These are phyloP conservation scores for Sugiyamaella neomexicana DNA, from an alignment of 1,139 yeast genomes.

Conservation along the genomic window DNA sequence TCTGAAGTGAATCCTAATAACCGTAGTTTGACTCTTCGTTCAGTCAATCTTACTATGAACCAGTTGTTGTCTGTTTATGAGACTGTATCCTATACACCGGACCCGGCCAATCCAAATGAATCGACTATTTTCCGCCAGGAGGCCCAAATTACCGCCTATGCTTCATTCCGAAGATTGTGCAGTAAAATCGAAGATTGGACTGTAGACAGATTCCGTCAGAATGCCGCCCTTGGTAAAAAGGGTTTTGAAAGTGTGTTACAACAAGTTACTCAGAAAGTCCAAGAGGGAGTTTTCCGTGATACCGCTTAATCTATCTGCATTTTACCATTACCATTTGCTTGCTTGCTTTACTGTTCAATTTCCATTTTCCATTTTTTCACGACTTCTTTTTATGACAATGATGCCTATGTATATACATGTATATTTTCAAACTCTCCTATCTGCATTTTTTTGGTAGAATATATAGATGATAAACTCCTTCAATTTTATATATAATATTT, in stretches of 20 bases:
- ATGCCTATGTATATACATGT: neutral
- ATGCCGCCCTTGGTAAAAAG: constrained; percentile 73
- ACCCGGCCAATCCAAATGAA: constrained; percentile 48
- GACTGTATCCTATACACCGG: constrained; percentile 77
- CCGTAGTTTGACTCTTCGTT: constrained; percentile 71
- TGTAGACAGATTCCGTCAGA: constrained; percentile 81
- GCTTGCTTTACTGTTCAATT: no score
- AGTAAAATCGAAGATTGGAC: constrained; percentile 91
- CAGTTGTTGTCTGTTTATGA: constrained; percentile 78
- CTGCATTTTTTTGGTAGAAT: neutral
- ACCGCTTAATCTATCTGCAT: neutral
- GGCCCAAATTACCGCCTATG: constrained; percentile 88
- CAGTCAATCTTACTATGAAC: constrained; percentile 84
- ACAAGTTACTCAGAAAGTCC: constrained; percentile 48
- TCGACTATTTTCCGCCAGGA: constrained; percentile 72
- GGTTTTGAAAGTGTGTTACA: constrained; percentile 83
- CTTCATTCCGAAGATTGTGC: constrained; percentile 65
- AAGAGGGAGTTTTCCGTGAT: constrained; percentile 38
- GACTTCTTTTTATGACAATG: neutral
- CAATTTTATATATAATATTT: constrained; percentile 4
- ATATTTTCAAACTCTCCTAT: neutral
- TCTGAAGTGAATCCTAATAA: constrained; percentile 73
- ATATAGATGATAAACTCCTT: neutral
- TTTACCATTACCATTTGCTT: neutral
- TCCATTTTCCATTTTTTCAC: neutral